Percentiles rank a stretch among this genome's conserved stretches.
Conservation (phyloP, 176 grass and related monocot species). For the Aegilops sharonensis region DNA sequence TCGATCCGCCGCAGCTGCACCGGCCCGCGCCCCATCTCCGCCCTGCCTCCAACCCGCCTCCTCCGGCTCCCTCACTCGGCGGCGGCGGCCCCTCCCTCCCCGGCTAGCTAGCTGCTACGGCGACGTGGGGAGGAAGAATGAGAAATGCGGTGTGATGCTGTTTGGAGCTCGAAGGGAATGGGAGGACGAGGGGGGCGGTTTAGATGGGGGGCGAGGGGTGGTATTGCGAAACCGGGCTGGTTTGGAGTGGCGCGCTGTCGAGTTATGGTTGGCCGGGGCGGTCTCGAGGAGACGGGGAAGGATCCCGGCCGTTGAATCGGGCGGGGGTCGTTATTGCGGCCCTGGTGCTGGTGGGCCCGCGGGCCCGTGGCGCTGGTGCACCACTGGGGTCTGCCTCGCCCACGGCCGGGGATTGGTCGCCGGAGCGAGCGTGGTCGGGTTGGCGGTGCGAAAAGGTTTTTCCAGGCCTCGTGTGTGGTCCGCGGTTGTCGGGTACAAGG, state of each 20-base stretch:
- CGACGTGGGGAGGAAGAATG: background rate
- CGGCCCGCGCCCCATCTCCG: slow-evolving; percentile 81
- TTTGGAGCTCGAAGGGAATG: background rate
- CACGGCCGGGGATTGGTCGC: slow-evolving; percentile 17
- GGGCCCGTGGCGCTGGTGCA: background rate
- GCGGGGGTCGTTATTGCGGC: background rate
- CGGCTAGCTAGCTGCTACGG: background rate
- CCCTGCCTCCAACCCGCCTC: background rate
- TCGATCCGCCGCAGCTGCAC: slow-evolving; percentile 92
- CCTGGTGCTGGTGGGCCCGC: background rate
- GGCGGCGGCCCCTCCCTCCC: background rate
- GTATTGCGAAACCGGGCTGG: slow-evolving; percentile 39
- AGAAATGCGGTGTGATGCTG: slow-evolving; percentile 9
- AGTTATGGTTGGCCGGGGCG: background rate
- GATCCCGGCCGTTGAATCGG: background rate
- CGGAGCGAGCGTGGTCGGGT: background rate
- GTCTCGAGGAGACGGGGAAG: slow-evolving; percentile 28
- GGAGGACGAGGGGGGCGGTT: background rate
- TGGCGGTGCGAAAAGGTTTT: background rate
- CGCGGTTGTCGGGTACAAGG: slow-evolving; percentile 29
- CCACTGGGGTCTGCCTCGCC: background rate
- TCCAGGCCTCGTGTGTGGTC: background rate
- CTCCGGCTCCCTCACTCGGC: background rate
- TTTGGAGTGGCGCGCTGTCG: slow-evolving; percentile 36
- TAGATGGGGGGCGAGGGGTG: slow-evolving; percentile 26